These are phyloP conservation scores for Kodamaea arcana DNA, from an alignment of 1,139 yeast species.

Conservation along the genomic window DNA sequence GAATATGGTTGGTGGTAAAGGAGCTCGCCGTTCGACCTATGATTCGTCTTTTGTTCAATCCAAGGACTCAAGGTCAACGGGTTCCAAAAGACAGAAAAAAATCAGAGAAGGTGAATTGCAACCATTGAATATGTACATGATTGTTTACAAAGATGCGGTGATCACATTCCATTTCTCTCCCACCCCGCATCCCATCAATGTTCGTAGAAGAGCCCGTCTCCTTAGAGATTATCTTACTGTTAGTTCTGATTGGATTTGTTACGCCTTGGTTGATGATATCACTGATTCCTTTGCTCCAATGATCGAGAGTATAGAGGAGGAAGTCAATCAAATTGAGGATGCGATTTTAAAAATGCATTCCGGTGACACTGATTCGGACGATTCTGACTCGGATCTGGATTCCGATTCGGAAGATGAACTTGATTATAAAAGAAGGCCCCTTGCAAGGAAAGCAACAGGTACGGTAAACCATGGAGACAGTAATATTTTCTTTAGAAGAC, in stretches of 20 bases:
- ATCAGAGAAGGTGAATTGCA: slow-evolving; percentile 71
- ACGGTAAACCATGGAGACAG: slow-evolving; percentile 6
- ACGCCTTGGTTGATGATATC: slow-evolving; percentile 93
- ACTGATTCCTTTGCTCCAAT: slow-evolving; percentile 97
- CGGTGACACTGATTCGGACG: slow-evolving; percentile 47
- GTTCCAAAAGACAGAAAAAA: slow-evolving; percentile 27
- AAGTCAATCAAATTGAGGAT: slow-evolving; percentile 88
- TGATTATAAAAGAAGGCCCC: slow-evolving; percentile 1
- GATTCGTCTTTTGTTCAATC: slow-evolving; percentile 8
- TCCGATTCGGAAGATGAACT: slow-evolving; percentile 8
- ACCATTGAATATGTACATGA: slow-evolving; percentile 88
- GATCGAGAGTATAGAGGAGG: slow-evolving; percentile 90
- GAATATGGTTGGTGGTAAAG: slow-evolving; percentile 5
- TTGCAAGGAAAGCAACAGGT: not conserved
- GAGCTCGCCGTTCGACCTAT: slow-evolving; percentile 4
- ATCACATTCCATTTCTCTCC: slow-evolving; percentile 91
- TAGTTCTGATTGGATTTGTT: slow-evolving; percentile 94
- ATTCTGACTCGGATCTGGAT: slow-evolving; percentile 15
- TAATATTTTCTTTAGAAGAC: slow-evolving; percentile 35
- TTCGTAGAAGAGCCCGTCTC: slow-evolving; percentile 84
- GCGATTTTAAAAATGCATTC: slow-evolving; percentile 84
- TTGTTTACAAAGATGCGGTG: slow-evolving; percentile 88
- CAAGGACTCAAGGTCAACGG: slow-evolving; percentile 19
- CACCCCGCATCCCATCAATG: slow-evolving; percentile 95
- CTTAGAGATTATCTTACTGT: slow-evolving; percentile 85